Base-by-base conservation (phyloP, 129 eudicot genomes). In the Artemisia annua region DNA sequence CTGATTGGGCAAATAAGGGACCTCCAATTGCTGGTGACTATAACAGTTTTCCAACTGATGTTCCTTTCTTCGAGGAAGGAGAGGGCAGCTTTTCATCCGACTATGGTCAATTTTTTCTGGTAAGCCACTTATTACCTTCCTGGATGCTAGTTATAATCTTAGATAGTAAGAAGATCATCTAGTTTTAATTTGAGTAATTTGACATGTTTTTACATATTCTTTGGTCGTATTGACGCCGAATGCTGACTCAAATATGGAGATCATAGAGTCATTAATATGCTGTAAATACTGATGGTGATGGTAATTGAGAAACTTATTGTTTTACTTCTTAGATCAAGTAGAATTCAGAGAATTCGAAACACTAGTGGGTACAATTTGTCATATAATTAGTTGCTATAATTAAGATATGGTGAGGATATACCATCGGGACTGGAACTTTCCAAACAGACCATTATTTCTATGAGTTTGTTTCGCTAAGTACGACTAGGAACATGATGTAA, bases 51-150 rank as follows among this genome's bases (percentile, higher is more conserved):
- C 92, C 92, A 20, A 60, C 59, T 44, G 92, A 82, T 28, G 78
- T 81, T 70, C 85, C 85, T 35, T 87, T 87, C 81, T 87, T 84
- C 57, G 81, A 81, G 67, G 84, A 67, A 66, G 92, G 88, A 49
- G 77, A 75, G 13, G 84, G 83, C 15, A 76, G 87, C 65, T 84
- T 79, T 72, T 63, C 79, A 66, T 84, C 89, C n/a, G 89, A 82
- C 35, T 85, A 84, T 71, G 92, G 89, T 14, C 83, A 84, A 5
- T 87, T 87, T 78, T 87, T 87, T 74, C 89, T 87, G 48, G 89
- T 82, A 84, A 79, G 89, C 69, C 53, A 71, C 66, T 77, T 73
- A 48, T 70, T 59, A 65, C 46, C n/a, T n/a, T n/a, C n/a, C 48
- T 62, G 50, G 63, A 0, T 18, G 9, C n/a, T n/a, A n/a, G n/a